Conservation (phyloP, 108 stramenopile species). For the Cyclostephanos tholiformis region DNA sequence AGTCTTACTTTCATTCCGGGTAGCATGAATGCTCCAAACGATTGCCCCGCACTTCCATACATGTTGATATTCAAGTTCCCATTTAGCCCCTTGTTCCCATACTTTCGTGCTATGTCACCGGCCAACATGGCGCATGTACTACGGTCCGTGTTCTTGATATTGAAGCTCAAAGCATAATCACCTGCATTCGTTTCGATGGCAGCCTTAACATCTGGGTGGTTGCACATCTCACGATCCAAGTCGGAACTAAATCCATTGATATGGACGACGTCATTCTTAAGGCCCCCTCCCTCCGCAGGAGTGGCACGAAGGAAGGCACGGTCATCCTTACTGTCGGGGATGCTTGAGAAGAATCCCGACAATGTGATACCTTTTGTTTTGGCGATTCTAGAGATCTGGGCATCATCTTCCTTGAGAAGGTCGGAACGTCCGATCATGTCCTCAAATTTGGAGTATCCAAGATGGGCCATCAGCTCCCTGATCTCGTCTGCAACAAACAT, state of each 20-base stretch:
- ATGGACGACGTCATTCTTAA: conserved; percentile 78
- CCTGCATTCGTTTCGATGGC: conserved; percentile 81
- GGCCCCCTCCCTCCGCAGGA: conserved; percentile 60
- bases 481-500: conserved; percentile 93
- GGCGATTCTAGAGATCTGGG: conserved; percentile 65
- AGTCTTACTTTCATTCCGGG: conserved; percentile 88
- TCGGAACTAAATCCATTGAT: conserved; percentile 83
- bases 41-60: conserved; percentile 94
- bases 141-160: conserved; percentile 87
- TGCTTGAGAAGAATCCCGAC: conserved; percentile 72
- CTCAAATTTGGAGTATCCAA: conserved; percentile 92
- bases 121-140: conserved; percentile 88
- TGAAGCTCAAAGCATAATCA: conserved; percentile 57
- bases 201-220: conserved; percentile 63
- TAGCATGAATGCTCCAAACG: conserved; percentile 90
- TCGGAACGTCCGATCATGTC: conserved; percentile 95
- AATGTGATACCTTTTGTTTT: conserved; percentile 78
- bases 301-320: conserved; percentile 77
- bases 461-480: conserved; percentile 80
- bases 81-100: conserved; percentile 88
- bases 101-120: conserved; percentile 90
- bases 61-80: conserved; percentile 88
- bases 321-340: conserved; percentile 64
- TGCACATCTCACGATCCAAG: conserved; percentile 78
- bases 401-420: conserved; percentile 71